Conservation (phyloP, 1,284 basidiomycete genomes). For the Trichosporon coremiiforme region DNA sequence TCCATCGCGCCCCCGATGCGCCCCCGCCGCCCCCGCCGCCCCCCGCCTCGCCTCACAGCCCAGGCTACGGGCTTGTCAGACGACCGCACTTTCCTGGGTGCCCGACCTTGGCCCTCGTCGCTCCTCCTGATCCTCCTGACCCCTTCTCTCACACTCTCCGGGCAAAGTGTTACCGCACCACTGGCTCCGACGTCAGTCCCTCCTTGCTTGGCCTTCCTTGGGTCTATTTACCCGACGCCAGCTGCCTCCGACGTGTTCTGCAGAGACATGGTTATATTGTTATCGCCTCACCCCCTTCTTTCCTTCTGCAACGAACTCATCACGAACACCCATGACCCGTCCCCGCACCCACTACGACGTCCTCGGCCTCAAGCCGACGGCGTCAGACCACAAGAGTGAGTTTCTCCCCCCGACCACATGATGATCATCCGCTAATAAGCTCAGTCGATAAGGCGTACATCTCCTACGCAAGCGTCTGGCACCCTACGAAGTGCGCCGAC, state of each 20-base stretch:
- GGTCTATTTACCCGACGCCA: background rate
- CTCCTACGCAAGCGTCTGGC: conserved; percentile 10
- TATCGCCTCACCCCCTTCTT: background rate
- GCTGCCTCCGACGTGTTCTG: background rate
- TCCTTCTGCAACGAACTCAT: background rate
- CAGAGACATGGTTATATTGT: background rate
- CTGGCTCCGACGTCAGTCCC: conserved; percentile 1
- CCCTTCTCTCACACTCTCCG: background rate
- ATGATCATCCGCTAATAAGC: background rate
- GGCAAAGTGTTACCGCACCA: background rate
- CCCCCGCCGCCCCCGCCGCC: too few relatives aligned
- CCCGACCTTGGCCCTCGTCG: conserved; percentile 5
- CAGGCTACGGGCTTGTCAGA: background rate
- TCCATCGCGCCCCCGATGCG: background rate
- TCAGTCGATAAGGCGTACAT: conserved; percentile 17
- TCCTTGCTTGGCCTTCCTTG: too few relatives aligned
- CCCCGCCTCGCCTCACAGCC: background rate
- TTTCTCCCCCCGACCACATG: too few relatives aligned
- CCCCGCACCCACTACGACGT: conserved; percentile 9
- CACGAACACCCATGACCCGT: background rate
- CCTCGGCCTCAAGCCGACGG: conserved; percentile 16
- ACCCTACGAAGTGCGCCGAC: conserved; percentile 10
- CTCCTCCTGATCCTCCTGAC: background rate
- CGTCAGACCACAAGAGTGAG: conserved; percentile 11
- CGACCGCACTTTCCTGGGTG: background rate